Base-by-base conservation (phyloP, 2,329 filamentous ascomycete genomes). In the Lachnellula occidentalis region DNA sequence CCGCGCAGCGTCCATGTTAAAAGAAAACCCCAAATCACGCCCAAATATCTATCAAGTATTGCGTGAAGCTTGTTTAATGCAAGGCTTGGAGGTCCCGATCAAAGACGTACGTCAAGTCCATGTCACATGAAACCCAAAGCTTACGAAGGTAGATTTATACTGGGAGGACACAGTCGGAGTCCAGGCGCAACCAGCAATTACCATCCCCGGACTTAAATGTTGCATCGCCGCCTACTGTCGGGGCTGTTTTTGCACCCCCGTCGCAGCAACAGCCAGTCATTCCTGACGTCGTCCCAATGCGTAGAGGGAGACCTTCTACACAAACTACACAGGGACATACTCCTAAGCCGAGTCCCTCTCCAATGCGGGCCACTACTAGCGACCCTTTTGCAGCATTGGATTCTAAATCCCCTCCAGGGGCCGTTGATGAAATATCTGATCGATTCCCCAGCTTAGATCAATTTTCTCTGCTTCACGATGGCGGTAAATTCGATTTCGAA, bases 21-120 rank as follows among this genome's bases (percentile, higher is more conserved):
- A 83, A 65, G 94, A 97, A 70, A 85, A 87, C 63, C 90, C 90
- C 50, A 79, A 58, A 56, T 70, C 74, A 49, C 82, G 94, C 59
- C 94, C 94, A 4, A 97, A 92, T 67, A 95, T 99, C 58, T 99
- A 96, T 68, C 88, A 96, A 71, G 90, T 95, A 4, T 76, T 99
- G 34, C 83, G 85, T 58, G 92, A 97, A 73, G 83, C 87, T 31
- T 96, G 92, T 71, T 76, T 81, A 36, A 95, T 99, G 90, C 88
- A 94, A 69, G 89, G 91, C 53, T 86, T 86, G 57, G 85, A 92
- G 61, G 80, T 92, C 9, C 92, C 92, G 0, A 88, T 99, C 64
- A 87, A 89, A 75, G 92, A 99, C 74, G 90, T 95, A 76, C 70
- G 87, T 72, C 51, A n/a, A 48, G 17, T 45, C 34, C 19, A 11